Base-by-base conservation (phyloP, 176 grass and related monocot genomes). In the Lolium perenne region DNA sequence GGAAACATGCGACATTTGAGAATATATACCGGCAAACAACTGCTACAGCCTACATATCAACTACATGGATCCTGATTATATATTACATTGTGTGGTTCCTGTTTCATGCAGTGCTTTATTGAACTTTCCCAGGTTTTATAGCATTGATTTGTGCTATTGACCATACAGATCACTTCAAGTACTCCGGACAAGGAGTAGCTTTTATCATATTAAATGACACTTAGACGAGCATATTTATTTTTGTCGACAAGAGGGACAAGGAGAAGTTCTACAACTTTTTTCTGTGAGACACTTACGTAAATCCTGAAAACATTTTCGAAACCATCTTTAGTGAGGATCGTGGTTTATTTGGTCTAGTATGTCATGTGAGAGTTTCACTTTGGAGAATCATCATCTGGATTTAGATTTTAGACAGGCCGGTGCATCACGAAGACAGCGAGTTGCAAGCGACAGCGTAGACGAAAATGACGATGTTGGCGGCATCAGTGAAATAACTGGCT, bases 291-390 rank as follows among this genome's bases (percentile, higher is more conserved):
- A 50, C 85, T 76, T 79, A 85, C 74, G 77, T 88, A 49, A 88
- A 95, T 41, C 88, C 91, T 53, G 91, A 93, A n/a, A 84, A 80
- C 18, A 66, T 91, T 22, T 95, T 95, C 59, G 95, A 98, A 82
- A 62, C 86, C 15, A 70, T 92, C 16, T 93, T 89, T 78, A 55
- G 89, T 81, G 38, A 80, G 22, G 54, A 48, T 25, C 77, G 9
- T 85, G 74, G 85, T 75, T 98, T 91, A 92, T 78, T 54, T 91
- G 89, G 89, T 95, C 93, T 1, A 84, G 76, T 48, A 71, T 77
- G 60, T 88, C 90, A 74, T 92, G 91, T 93, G 87, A 92, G 58
- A 75, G 81, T 87, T 93, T 79, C 82, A n/a, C 65, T 92, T 82
- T 16, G 25, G 70, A 46, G 61, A 85, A 46, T 76, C 80, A 79